Evolutionary conservation across 2,329 filamentous ascomycete species (phyloP).

Genomic region (Gaeumannomyces tritici): DNA sequence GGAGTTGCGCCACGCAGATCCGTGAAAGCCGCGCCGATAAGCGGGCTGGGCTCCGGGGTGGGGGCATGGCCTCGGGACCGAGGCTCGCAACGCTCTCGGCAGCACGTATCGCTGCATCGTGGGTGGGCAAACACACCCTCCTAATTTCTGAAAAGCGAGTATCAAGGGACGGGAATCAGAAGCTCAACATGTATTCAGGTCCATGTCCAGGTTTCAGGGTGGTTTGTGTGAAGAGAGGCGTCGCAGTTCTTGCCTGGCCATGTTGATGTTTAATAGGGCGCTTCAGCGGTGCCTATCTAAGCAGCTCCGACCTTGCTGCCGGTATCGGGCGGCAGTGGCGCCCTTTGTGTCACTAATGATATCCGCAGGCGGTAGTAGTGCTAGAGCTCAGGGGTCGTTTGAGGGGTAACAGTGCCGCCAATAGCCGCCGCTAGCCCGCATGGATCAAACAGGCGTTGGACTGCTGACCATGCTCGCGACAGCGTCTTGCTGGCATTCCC

Average conservation of each 20-base stretch:
- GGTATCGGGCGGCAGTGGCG: background rate
- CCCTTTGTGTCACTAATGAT: background rate
- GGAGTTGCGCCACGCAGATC: background rate
- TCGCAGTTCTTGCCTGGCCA: background rate
- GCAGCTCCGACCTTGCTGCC: background rate
- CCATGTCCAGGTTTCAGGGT: no score
- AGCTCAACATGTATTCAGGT: no score
- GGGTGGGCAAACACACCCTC: background rate
- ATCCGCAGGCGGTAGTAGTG: background rate
- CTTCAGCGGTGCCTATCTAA: background rate
- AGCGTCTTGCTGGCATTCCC: background rate
- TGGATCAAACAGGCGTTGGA: background rate
- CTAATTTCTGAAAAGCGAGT: background rate
- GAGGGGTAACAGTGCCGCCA: background rate
- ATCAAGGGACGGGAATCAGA: no score
- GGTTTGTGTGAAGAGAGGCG: background rate
- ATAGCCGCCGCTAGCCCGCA: constrained; percentile 1
- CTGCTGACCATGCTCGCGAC: background rate
- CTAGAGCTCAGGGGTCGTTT: background rate
- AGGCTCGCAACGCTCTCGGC: background rate
- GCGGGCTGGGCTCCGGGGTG: background rate
- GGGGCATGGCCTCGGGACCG: background rate
- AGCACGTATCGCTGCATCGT: background rate
- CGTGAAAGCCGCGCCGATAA: background rate
- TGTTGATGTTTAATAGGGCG: background rate